Base-by-base conservation (phyloP, 2,329 filamentous ascomycete genomes). In the Fonsecaea pugnacius region DNA sequence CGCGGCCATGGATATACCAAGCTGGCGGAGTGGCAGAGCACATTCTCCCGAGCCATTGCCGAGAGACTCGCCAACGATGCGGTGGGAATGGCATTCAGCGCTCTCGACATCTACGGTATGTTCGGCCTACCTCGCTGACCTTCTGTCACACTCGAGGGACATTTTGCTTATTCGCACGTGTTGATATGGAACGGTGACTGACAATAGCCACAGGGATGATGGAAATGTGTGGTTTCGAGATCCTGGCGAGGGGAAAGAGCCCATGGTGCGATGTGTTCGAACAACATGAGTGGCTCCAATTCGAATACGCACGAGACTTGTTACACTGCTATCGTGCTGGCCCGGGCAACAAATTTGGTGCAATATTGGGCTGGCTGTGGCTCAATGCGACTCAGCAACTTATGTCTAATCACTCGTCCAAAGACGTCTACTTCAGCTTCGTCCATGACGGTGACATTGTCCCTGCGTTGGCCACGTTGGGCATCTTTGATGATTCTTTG, bases 221-320 rank as follows among this genome's bases (percentile, higher is more conserved):
- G 71, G 84, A 87, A 68, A 81, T 86, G 76, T 87, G 85, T 70
- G 85, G 83, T 1, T 87, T 87, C 67, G 85, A 87, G 72, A 84
- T 78, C 0, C 79, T 83, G 2, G 80, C 81, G 0, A 78, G 81
- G 62, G 85, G 84, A 6, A 75, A 73, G 24, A 85, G 83, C 71
- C 77, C 78, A 5, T 87, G 84, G 84, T 87, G 84, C 67, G 73
- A 82, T 60, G 77, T 85, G 8, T 87, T 87, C 71, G 83, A 80
- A 0, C 75, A 76, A 35, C 73, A 81, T 1, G 84, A 87, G 53
- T 86, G 84, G 78, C 72, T 80, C 12, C 72, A 78, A 56, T 87
- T 86, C 66, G 84, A 85, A 68, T 87, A 87, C 69, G 85, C 84
- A 1, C 78, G 85, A 33, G 85, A 87, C 70, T 48, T 87, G 3